Conservation (phyloP, 2,329 filamentous ascomycete species). For the Xylaria polymorpha region DNA sequence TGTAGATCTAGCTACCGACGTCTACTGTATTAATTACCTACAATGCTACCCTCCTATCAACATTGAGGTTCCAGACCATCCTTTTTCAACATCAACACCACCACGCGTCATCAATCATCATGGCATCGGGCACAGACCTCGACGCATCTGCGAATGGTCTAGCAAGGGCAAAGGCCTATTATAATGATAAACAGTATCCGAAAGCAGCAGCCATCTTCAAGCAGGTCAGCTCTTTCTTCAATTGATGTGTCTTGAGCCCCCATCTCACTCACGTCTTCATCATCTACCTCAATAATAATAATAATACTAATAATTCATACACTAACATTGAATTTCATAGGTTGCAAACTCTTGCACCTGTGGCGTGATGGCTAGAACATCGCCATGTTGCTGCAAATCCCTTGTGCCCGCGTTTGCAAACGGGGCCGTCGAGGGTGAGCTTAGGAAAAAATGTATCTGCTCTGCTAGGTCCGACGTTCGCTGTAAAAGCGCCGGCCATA, state of each 20-base stretch:
- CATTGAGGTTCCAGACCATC: neutral
- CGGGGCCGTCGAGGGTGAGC: constrained; percentile 37
- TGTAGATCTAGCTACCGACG: neutral
- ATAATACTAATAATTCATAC: neutral
- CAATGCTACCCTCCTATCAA: neutral
- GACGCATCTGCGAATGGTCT: constrained; percentile 1
- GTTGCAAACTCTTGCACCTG: constrained; percentile 42
- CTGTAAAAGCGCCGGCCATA: constrained; percentile 43
- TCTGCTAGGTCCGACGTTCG: constrained; percentile 41
- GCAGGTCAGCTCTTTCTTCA: constrained; percentile 23
- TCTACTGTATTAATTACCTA: neutral
- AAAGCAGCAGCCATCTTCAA: constrained; percentile 31
- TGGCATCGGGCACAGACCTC: constrained; percentile 18
- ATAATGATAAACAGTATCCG: constrained; percentile 23
- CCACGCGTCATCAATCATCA: constrained; percentile 9
- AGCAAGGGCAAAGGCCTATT: constrained; percentile 27
- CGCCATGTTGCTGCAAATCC: constrained; percentile 39
- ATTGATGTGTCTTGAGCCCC: neutral
- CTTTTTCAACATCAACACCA: neutral
- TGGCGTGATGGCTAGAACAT: constrained; percentile 33
- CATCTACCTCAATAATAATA: neutral
- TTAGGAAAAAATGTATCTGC: constrained; percentile 45
- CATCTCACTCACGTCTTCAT: constrained; percentile 11
- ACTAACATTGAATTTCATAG: constrained; percentile 26
- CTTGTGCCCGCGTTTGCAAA: constrained; percentile 41